A percentile compares a stretch with the other conserved stretches of the same genome.
phyloP scores from a whole-genome alignment of 2,329 filamentous ascomycete species.

The Colletotrichum destructivum region DNA sequence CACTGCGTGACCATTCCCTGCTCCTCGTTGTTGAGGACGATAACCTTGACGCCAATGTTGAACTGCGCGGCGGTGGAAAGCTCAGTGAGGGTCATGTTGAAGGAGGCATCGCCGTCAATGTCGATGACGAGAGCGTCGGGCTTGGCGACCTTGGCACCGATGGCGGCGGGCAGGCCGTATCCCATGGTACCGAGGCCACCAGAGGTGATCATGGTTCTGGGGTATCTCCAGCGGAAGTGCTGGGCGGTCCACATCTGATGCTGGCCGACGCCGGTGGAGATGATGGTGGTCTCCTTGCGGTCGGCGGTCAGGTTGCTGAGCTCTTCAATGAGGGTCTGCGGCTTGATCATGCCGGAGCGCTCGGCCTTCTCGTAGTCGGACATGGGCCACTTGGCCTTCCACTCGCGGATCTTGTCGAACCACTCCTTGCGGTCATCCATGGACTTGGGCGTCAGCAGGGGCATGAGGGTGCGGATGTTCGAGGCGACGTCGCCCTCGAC shows the following conservation, averaged over 20 bases:
- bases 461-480: constrained; percentile 83
- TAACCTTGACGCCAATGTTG: constrained; percentile 95
- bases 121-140: constrained; percentile 90
- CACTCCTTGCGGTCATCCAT: constrained; percentile 82
- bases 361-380: constrained; percentile 84
- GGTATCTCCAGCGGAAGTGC: constrained; percentile 94
- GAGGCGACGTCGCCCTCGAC: constrained; percentile 91
- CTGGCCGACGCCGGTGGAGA: constrained; percentile 95
- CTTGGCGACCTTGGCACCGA: constrained; percentile 89
- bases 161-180: constrained; percentile 92
- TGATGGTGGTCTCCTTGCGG: constrained; percentile 87
- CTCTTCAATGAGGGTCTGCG: constrained; percentile 92
- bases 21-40: constrained; percentile 96
- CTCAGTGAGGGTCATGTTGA: constrained; percentile 98
- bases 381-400: constrained; percentile 94
- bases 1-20: constrained; percentile 99
- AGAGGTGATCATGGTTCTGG: constrained; percentile 95
- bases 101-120: constrained; percentile 98
- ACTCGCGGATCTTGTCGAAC: constrained; percentile 90
- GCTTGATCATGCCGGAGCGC: constrained; percentile 87
- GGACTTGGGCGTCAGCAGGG: constrained; percentile 74
- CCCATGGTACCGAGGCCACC: constrained; percentile 94
- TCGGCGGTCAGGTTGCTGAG: constrained; percentile 86
- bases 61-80: constrained; percentile 94
- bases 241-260: constrained; percentile 99